Evolutionary conservation across 257 asterid genomes (phyloP), one percentile per base, ranked within the genome.

Genomic region (Striga asiatica): DNA sequence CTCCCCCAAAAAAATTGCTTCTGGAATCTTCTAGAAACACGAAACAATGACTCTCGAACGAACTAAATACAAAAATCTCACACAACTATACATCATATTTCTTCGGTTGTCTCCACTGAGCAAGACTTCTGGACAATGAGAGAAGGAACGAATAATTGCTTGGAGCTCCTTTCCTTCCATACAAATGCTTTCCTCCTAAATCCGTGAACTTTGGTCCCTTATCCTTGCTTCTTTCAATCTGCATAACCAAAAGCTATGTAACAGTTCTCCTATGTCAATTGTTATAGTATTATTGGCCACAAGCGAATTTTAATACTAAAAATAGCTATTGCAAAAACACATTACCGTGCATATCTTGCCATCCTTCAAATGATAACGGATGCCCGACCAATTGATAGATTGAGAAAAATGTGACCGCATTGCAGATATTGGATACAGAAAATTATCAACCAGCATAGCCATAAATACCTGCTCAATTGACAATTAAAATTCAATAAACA

Each of bases 371-470:
- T 84, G 89, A 62, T 84, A 84, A 34, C 80, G 77, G 62, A 84
- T 79, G 46, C 94, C 94, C 65, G 94, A 84, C 94, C 92, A 84
- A 48, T 81, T 71, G 64, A 84, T 81, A 49, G 81, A 84, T 73
- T 81, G 91, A 50, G 85, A 79, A 50, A 84, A 82, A 68, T 81
- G 88, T 18, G 94, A 84, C 31, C 94, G 82, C n/a, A 81, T 24
- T 43, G 94, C 88, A 67, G 80, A 79, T 24, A 84, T 23, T 2
- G 94, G 92, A 70, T 81, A 84, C 46, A 84, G 61, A 59, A 78
- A 84, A 53, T 84, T 84, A 70, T 81, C 94, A 41, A 84, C 91
- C 66, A 84, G 71, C 83, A 81, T 69, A 24, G 94, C 94, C 50
- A 77, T 45, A 62, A 81, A 84, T 29, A 84, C 88, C 94, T 84